These are phyloP conservation scores for Arachis hypogaea DNA, from an alignment of 306 rosid genomes.

Conservation along the genomic window DNA sequence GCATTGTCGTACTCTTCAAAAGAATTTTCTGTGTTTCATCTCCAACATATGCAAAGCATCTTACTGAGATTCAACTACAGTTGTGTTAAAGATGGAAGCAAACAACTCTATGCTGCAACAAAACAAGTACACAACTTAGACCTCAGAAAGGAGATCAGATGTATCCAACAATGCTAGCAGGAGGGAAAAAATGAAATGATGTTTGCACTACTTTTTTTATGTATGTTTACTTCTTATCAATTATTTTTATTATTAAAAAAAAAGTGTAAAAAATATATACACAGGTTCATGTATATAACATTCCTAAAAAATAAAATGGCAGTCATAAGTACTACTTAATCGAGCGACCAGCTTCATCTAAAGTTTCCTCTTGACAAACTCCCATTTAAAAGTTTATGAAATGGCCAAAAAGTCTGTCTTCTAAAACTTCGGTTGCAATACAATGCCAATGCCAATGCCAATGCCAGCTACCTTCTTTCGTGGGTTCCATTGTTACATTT, in stretches of 20 bases:
- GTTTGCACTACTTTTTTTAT: neutral
- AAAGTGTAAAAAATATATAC: neutral
- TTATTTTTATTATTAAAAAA: neutral
- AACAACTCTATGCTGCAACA: slow-evolving; percentile 5
- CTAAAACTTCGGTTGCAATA: slow-evolving; percentile 46
- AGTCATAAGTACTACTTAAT: slow-evolving; percentile 55
- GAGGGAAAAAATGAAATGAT: too few species aligned
- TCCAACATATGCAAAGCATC: slow-evolving; percentile 47
- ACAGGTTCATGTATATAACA: slow-evolving; percentile 10
- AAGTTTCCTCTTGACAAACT: slow-evolving; percentile 69
- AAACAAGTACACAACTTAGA: neutral
- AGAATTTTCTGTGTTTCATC: slow-evolving; percentile 57
- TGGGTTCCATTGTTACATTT: slow-evolving; percentile 25
- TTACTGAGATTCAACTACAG: slow-evolving; percentile 53
- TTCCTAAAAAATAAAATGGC: slow-evolving; percentile 26
- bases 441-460: slow-evolving; percentile 43
- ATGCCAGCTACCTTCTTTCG: slow-evolving; percentile 45
- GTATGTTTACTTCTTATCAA: too few species aligned
- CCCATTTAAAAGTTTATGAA: slow-evolving; percentile 83
- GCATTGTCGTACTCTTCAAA: slow-evolving; percentile 52
- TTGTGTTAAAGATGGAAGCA: slow-evolving; percentile 21
- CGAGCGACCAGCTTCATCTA: slow-evolving; percentile 62
- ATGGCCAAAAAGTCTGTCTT: slow-evolving; percentile 54
- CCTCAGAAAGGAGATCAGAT: neutral
- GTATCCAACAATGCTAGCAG: neutral